Conservation (phyloP, 768 basidiomycete species). For the Lactarius deliciosus region DNA sequence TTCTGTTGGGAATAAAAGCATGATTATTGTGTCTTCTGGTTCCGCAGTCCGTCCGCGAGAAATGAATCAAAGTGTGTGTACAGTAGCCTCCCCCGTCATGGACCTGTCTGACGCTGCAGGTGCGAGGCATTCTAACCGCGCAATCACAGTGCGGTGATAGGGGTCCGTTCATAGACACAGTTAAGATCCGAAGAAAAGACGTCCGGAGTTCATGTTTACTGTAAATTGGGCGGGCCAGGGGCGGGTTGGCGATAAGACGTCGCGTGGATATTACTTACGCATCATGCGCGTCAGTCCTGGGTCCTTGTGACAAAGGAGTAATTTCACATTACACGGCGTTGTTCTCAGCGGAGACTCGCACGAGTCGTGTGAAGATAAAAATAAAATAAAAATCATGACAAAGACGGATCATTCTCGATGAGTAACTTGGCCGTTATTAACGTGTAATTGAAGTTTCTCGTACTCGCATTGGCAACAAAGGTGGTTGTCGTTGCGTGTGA, state of each 20-base stretch:
- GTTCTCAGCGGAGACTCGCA: not conserved
- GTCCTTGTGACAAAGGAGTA: not conserved
- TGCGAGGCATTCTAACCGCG: not conserved
- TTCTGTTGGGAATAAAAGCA: not conserved
- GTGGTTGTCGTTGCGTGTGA: slow-evolving; percentile 2
- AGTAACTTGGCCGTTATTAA: not conserved
- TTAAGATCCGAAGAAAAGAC: not conserved
- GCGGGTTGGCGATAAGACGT: not conserved
- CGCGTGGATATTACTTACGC: not conserved
- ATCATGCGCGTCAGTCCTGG: not conserved
- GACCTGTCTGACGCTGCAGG: not conserved
- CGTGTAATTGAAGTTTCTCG: not conserved
- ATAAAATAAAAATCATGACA: not conserved
- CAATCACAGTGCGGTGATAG: too few relatives aligned
- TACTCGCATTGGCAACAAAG: not conserved
- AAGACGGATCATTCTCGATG: not conserved
- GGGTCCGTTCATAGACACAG: too few relatives aligned
- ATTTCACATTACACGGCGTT: not conserved
- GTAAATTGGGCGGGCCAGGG: too few relatives aligned
- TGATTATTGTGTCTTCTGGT: not conserved
- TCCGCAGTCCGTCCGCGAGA: not conserved
- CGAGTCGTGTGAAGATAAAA: not conserved
- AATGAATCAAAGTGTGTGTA: not conserved
- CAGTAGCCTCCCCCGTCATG: not conserved
- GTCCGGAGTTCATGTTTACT: not conserved